These are phyloP conservation scores for Picochlorum sp. DNA, from an alignment of 139 green algal genomes.

Conservation along the genomic window DNA sequence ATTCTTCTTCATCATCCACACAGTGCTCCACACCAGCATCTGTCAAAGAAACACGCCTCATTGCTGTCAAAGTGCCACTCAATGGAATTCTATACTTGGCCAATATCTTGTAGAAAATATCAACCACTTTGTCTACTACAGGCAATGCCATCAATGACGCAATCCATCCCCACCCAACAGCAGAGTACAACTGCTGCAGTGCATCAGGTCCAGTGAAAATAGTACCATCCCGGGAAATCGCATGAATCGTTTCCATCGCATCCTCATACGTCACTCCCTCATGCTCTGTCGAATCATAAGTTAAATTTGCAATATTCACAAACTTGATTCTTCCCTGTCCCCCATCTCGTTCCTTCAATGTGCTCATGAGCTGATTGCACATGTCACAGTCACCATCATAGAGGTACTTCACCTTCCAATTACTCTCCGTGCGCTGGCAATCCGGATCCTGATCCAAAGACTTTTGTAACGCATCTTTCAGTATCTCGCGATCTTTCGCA, in stretches of 20 bases:
- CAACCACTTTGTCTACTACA: constrained; percentile 40
- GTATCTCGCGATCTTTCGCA: background rate
- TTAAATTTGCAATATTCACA: constrained; percentile 19
- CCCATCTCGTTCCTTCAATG: constrained; percentile 44
- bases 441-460: constrained; percentile 10
- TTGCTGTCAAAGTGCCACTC: constrained; percentile 41
- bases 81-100: constrained; percentile 49
- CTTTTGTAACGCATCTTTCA: background rate
- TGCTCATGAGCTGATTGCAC: constrained; percentile 47
- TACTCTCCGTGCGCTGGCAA: background rate
- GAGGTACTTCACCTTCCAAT: constrained; percentile 58
- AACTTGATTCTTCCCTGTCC: constrained; percentile 15
- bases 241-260: constrained; percentile 69
- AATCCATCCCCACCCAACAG: constrained; percentile 62
- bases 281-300: constrained; percentile 35
- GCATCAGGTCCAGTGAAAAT: constrained; percentile 46
- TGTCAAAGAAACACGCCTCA: constrained; percentile 40
- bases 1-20: constrained; percentile 34
- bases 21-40: constrained; percentile 30
- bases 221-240: constrained; percentile 47
- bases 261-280: constrained; percentile 46
- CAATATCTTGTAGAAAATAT: constrained; percentile 59
- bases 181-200: constrained; percentile 46
- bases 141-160: constrained; percentile 49
- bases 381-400: constrained; percentile 66